Percentiles rank a stretch among this genome's conserved stretches.
phyloP scores from a whole-genome alignment of 305 asterid species.

The Fraxinus xanthoxyloides region DNA sequence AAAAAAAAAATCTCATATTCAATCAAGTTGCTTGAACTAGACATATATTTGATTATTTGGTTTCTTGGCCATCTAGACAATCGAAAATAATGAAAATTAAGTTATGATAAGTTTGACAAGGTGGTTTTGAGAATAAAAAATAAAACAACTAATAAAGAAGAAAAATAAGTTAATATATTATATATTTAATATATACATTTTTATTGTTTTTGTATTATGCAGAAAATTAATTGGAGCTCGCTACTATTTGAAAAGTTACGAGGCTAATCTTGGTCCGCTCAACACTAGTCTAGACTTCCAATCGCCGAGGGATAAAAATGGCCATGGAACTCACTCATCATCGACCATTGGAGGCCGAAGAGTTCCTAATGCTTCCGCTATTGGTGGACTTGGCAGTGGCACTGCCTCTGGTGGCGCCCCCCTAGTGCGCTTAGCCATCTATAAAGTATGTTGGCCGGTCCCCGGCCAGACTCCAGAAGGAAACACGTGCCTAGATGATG shows the following conservation, averaged over 20 bases:
- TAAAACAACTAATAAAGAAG: background rate
- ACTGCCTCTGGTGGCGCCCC: slow-evolving; percentile 49
- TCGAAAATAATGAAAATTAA: no score
- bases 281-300: slow-evolving; percentile 13
- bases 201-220: background rate
- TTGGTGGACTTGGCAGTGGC: slow-evolving; percentile 40
- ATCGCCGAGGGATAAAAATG: slow-evolving; percentile 29
- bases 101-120: background rate
- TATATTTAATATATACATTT: background rate
- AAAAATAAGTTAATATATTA: background rate
- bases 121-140: background rate
- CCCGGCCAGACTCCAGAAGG: slow-evolving; percentile 13
- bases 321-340: slow-evolving; percentile 48
- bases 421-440: slow-evolving; percentile 38
- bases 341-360: slow-evolving; percentile 39
- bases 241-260: slow-evolving; percentile 32
- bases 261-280: slow-evolving; percentile 23
- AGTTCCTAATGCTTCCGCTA: slow-evolving; percentile 30
- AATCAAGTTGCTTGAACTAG: background rate
- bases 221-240: slow-evolving; percentile 48
- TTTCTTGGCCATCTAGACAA: background rate
- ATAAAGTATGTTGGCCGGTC: slow-evolving; percentile 48
- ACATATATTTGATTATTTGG: background rate
- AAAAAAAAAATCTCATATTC: background rate
- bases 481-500: slow-evolving; percentile 26